Base-by-base conservation (phyloP, 2,329 filamentous ascomycete genomes). In the Metarhizium guizhouense region DNA sequence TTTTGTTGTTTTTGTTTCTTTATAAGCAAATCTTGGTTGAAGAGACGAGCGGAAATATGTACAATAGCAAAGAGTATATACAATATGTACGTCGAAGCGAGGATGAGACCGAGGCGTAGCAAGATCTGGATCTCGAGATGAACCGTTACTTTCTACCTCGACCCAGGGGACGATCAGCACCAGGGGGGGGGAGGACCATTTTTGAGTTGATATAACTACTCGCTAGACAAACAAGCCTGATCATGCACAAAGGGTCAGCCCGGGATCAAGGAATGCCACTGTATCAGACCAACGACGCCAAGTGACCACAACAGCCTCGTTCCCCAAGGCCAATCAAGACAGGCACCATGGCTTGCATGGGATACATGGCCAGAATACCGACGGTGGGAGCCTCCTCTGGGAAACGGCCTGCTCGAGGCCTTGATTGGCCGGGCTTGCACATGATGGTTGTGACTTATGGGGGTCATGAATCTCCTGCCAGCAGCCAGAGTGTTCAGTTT, bases 391-490 rank as follows among this genome's bases (percentile, higher is more conserved):
- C 34, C 47, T 54, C 36, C 34, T 48, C 6, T 29, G 29, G 14
- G n/a, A 48, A 38, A 20, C 38, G 13, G 16, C n/a, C 45, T 48
- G 14, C 29, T 48, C 5, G 10, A 20, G 13, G 4, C 3, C 40
- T 36, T 55, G 49, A 55, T 52, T 55, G 54, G 54, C 30, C 25
- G n/a, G 18, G 13, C 10, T 34, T 20, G 20, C 20, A 42, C 7
- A 36, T 56, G 14, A 34, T 30, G 25, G 49, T 36, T 42, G 32
- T 49, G 54, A 53, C 47, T 18, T 20, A 52, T 40, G 42, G 14
- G 32, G 11, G 56, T 56, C 58, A 57, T 54, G 54, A 58, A 20
- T 54, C 40, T 25, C 13, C 25, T 4, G 25, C 25, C 25, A 4
- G 25, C 25, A 25, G 4, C 25, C 25, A 25, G 25, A 25, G 25